Percentiles rank a stretch among this genome's conserved stretches.
Conservation (phyloP, 805 yeast genomes). For the Wickerhamomyces canadensis region DNA sequence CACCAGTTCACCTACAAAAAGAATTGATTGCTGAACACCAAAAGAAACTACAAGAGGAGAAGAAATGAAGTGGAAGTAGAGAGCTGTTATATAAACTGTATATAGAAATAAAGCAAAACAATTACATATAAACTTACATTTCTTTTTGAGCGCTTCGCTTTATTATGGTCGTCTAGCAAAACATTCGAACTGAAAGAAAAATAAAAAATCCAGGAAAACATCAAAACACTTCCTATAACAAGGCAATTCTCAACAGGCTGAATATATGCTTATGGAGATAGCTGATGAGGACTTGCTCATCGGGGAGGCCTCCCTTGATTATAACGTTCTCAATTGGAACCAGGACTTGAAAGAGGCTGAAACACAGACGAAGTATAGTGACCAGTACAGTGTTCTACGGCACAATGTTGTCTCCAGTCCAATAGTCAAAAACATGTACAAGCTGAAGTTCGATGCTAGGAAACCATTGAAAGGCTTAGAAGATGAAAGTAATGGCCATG, state of each 20-base stretch:
- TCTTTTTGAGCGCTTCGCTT: neutral
- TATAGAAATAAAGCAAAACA: neutral
- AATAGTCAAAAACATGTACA: conserved; percentile 29
- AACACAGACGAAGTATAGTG: conserved; percentile 1
- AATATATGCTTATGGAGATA: conserved; percentile 5
- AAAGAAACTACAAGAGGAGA: conserved; percentile 35
- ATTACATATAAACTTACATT: neutral
- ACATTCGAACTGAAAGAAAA: too few species aligned
- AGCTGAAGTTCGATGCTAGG: conserved; percentile 18
- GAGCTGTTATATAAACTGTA: neutral
- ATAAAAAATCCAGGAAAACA: too few species aligned
- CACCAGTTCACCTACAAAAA: conserved; percentile 84
- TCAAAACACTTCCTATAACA: too few species aligned
- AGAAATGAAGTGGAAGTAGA: conserved; percentile 8
- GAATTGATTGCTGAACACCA: conserved; percentile 81
- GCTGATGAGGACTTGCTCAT: conserved; percentile 4
- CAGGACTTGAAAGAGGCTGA: neutral
- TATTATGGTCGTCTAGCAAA: too few species aligned
- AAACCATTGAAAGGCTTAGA: conserved; percentile 18
- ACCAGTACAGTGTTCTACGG: conserved; percentile 23
- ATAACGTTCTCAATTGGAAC: conserved; percentile 8
- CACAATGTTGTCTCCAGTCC: conserved; percentile 39
- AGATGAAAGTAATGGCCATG: conserved; percentile 2
- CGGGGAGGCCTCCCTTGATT: neutral
- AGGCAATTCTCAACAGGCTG: too few species aligned